These are phyloP conservation scores for Zoysia matrella DNA, from an alignment of 202 grass and related monocot genomes.

Conservation along the genomic window DNA sequence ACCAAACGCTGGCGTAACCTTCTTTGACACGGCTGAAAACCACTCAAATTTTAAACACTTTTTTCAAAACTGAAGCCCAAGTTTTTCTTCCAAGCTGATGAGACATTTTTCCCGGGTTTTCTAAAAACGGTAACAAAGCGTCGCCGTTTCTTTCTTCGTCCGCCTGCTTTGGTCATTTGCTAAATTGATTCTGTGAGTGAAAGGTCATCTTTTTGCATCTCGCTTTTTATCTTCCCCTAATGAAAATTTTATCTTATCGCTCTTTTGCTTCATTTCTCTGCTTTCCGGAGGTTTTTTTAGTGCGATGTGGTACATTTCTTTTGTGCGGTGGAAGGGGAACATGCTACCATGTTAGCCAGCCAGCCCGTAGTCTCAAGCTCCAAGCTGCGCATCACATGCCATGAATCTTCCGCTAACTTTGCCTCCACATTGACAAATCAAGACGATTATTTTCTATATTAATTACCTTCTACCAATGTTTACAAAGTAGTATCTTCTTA, in stretches of 20 bases:
- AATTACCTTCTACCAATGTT: neutral
- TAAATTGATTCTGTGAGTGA: neutral
- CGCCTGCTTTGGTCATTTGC: neutral
- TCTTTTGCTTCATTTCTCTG: neutral
- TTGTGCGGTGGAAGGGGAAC: conserved; percentile 56
- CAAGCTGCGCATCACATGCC: conserved; percentile 46
- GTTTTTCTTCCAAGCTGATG: neutral
- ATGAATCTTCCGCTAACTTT: conserved; percentile 43
- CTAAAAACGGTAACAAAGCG: conserved; percentile 41
- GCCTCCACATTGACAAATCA: neutral
- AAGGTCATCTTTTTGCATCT: neutral
- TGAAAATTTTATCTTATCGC: neutral
- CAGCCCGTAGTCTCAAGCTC: conserved; percentile 29
- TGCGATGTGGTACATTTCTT: neutral
- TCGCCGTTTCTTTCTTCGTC: neutral
- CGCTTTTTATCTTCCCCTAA: neutral
- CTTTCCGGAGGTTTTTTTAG: neutral
- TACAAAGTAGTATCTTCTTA: too few species aligned
- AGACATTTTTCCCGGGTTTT: conserved; percentile 6
- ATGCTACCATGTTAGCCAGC: conserved; percentile 53
- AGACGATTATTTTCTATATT: neutral
- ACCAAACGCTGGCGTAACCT: conserved; percentile 57
- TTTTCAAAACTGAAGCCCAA: neutral
- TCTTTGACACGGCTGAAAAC: conserved; percentile 40
- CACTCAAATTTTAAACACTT: neutral